Evolutionary conservation across 306 rosid genomes (phyloP), one percentile per base, ranked within the genome.

Genomic region (Gynostemma pentaphyllum): DNA sequence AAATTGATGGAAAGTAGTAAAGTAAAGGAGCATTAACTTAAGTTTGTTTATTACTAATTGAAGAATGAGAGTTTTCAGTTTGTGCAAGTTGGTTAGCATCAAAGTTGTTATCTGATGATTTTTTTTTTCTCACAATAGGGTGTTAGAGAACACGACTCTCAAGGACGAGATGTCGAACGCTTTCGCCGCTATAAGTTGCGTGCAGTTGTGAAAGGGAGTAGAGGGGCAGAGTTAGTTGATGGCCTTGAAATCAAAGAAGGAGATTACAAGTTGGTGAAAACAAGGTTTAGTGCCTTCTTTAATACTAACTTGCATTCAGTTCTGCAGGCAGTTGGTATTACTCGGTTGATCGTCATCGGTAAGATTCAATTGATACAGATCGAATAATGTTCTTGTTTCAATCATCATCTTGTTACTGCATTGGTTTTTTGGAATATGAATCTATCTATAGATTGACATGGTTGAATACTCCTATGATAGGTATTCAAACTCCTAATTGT

Each of bases 401-500:
- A 32, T 7, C 37, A 32, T 32, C 2, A 3, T n/a, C n/a, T n/a
- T 7, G 62, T 30, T 29, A 30, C 15, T n/a, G n/a, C n/a, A n/a
- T n/a, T n/a, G n/a, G n/a, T 1, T 1, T 27, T 7, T 30, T 55
- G 15, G 26, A 55, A 30, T 57, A 2, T 34, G 64, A 36, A n/a
- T n/a, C n/a, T n/a, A 57, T 57, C 11, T 39, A 24, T 19, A 56
- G 45, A 34, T 5, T 27, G 59, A 19, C 48, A 9, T 54, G 4
- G 7, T 37, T 40, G 49, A n/a, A n/a, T n/a, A 39, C 24, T 26
- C 23, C 22, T 60, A 27, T 27, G 74, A 13, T 62, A 87, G 98
- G 96, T 64, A 88, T 92, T 70, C 98, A 92, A 83, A 88, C 96
- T 62, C 98, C 98, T 34, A 92, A 92, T 72, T 92, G 98, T 64